Percentiles rank a stretch among this genome's conserved stretches.
Evolutionary conservation across 2,329 filamentous ascomycete species (phyloP).

Genomic region (Monosporascus sp.): DNA sequence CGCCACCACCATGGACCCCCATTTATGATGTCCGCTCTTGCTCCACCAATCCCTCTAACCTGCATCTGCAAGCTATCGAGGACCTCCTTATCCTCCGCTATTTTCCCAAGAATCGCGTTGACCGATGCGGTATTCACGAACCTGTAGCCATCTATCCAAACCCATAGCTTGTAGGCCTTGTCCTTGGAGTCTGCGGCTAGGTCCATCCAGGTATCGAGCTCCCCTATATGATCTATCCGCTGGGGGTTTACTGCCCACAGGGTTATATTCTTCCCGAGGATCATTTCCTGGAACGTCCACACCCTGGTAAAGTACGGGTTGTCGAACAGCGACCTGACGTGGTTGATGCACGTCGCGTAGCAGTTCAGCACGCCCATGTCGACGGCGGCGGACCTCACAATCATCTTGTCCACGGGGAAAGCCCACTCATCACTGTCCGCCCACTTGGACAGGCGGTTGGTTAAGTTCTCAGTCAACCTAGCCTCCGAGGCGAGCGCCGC

Average conservation of each 20-base stretch:
- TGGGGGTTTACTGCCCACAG: conserved; percentile 10
- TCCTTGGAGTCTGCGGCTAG: conserved; percentile 8
- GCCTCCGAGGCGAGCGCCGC: conserved; percentile 18
- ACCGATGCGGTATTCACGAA: conserved; percentile 5
- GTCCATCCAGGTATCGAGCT: conserved; percentile 10
- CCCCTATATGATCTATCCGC: conserved; percentile 3
- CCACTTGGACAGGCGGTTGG: conserved; percentile 8
- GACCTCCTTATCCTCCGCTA: conserved; percentile 14
- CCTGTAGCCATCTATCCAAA: conserved; percentile 6
- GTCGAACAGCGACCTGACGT: conserved; percentile 12
- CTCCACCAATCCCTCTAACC: conserved; percentile 17
- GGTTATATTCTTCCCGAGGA: conserved; percentile 23
- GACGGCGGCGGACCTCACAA: conserved; percentile 6
- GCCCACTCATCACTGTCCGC: conserved; percentile 3
- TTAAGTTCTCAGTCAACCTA: conserved; percentile 11
- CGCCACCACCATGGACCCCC: conserved; percentile 26
- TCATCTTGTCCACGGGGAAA: neutral
- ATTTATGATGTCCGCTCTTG: conserved; percentile 20
- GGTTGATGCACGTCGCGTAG: conserved; percentile 7
- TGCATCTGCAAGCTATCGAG: conserved; percentile 12
- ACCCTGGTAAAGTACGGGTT: conserved; percentile 22
- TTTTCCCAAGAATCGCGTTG: conserved; percentile 13
- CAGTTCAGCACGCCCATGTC: conserved; percentile 11
- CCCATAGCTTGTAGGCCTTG: conserved; percentile 5
- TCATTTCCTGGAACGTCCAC: conserved; percentile 27